These are phyloP conservation scores for Acer campestre DNA, from an alignment of 345 rosid genomes.

Conservation along the genomic window DNA sequence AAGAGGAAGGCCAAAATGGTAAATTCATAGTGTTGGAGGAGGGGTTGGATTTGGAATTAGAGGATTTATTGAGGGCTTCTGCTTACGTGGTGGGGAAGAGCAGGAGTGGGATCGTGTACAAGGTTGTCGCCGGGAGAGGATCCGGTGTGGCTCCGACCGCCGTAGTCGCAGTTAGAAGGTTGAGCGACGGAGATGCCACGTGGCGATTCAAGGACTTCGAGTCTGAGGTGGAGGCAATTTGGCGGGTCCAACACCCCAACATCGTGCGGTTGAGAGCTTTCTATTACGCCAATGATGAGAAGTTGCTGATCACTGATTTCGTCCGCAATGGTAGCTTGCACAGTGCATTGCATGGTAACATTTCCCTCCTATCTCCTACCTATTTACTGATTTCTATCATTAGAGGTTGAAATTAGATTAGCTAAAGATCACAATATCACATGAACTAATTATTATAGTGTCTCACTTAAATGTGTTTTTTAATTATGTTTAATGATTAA, in stretches of 20 bases:
- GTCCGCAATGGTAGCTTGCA: conserved; percentile 75
- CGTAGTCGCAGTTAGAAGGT: conserved; percentile 79
- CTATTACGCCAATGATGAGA: conserved; percentile 85
- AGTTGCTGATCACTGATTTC: conserved; percentile 78
- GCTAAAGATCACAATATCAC: conserved; percentile 7
- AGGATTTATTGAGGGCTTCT: conserved; percentile 90
- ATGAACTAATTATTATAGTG: not conserved
- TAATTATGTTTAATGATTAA: conserved; percentile 6
- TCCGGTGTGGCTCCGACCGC: conserved; percentile 47
- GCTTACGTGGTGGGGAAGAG: conserved; percentile 93
- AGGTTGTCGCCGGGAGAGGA: conserved; percentile 70
- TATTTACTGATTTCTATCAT: conserved; percentile 1
- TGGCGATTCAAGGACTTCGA: conserved; percentile 88
- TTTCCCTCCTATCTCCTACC: not conserved
- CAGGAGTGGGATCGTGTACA: conserved; percentile 86
- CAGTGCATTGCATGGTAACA: conserved; percentile 80
- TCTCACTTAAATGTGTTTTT: not conserved
- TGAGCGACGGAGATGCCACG: conserved; percentile 72
- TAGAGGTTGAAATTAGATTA: not conserved
- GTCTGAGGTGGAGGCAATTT: conserved; percentile 72
- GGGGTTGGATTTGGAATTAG: conserved; percentile 76
- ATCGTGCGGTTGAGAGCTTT: conserved; percentile 79
- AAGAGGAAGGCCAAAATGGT: conserved; percentile 57
- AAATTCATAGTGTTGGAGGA: conserved; percentile 73
- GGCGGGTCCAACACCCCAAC: conserved; percentile 77